Base-by-base conservation (phyloP, 345 rosid genomes). In the Lepidium didymum region DNA sequence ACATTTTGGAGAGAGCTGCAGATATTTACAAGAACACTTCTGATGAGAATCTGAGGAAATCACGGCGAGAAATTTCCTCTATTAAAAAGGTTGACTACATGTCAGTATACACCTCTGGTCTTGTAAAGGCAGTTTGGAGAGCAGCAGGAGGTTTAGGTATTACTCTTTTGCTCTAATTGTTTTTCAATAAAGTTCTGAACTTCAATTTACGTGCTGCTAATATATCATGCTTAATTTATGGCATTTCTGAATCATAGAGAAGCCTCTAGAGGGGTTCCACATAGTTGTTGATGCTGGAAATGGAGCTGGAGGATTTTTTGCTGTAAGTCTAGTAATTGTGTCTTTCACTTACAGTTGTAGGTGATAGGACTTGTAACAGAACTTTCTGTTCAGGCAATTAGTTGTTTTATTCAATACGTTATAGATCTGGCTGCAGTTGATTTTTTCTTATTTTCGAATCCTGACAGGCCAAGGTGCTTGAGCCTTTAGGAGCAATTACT, bases 301-400 rank as follows among this genome's bases (percentile, higher is more conserved):
- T 82, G 99, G 99, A 75, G 96, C 97, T 34, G 97, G 97, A 75
- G 99, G 97, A 18, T 95, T 89, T 81, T 95, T 95, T 60, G 89
- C 96, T 7, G 97, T 91, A 79, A 89, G 97, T 70, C 33, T 6
- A 31, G n/a, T 69, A 38, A 56, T 61, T 6, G 0, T 0, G 13
- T 51, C 60, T 46, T 27, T 27, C 15, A 14, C 27, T 46, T 49
- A 47, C 51, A 40, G 46, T 36, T 37, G 11, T 45, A 45, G 8
- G 10, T 14, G 41, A 9, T 64, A 21, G 38, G 62, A 52, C 44
- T 16, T 5, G 12, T 25, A 31, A 44, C 50, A 31, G 13, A 31
- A 62, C 12, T 27, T 1, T 16, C 25, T 2, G 27, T 55, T 49
- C 8, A 46, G 27, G 7, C 34, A 43, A 23, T 59, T 59, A 21